phyloP scores from a whole-genome alignment of 768 basidiomycete genomes.

The Calocera viscosa region DNA sequence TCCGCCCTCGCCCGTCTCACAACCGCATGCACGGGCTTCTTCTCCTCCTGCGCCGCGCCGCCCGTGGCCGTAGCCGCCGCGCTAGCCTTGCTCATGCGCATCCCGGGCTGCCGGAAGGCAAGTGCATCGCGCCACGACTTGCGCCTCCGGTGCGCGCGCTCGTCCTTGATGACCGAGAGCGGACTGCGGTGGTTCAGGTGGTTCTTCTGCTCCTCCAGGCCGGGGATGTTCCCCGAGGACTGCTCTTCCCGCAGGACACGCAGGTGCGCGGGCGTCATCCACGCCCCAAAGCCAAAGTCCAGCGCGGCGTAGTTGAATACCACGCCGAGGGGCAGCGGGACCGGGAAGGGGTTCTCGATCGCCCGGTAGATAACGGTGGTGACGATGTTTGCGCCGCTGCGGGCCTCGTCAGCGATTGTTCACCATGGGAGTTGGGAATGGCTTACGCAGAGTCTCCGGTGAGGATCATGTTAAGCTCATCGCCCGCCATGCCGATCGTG shows the following conservation, averaged over 20 bases:
- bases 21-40: conserved; percentile 12
- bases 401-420: neutral
- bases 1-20: conserved; percentile 4
- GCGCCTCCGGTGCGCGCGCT: conserved; percentile 24
- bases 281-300: conserved; percentile 96
- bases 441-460: conserved; percentile 96
- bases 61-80: neutral
- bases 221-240: conserved; percentile 67
- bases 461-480: conserved; percentile 60
- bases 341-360: conserved; percentile 44
- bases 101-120: neutral
- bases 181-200: conserved; percentile 85
- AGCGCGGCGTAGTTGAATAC: conserved; percentile 84
- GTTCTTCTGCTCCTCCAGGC: conserved; percentile 66
- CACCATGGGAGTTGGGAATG: neutral
- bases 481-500: conserved; percentile 80
- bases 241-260: conserved; percentile 77
- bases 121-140: conserved; percentile 34
- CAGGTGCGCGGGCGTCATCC: conserved; percentile 78
- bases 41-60: neutral
- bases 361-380: conserved; percentile 75
- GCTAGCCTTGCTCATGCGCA: neutral
- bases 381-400: conserved; percentile 77
- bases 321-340: conserved; percentile 68
- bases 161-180: conserved; percentile 78